A percentile compares a stretch with the other conserved stretches of the same genome.
Evolutionary conservation across 768 basidiomycete genomes (phyloP).

Genomic region (Hortiboletus campestris): DNA sequence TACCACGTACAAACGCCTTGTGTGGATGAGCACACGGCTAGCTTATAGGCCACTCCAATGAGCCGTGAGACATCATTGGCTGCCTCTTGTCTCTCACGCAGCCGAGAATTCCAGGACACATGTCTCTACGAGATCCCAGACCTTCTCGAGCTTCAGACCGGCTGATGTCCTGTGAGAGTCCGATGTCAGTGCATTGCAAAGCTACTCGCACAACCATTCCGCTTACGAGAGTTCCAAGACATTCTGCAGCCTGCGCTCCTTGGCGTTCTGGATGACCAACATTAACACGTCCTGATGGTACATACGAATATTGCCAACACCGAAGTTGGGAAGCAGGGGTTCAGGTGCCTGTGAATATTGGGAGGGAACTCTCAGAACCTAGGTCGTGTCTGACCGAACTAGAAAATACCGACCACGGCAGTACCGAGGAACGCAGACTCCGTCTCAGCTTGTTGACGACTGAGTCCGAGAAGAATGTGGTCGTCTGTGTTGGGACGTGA

Average conservation of each 20-base stretch:
- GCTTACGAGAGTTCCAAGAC: constrained; percentile 30
- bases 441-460: constrained; percentile 10
- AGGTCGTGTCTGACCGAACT: neutral
- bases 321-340: constrained; percentile 34
- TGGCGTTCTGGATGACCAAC: constrained; percentile 30
- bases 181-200: constrained; percentile 1
- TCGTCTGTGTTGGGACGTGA: constrained; percentile 18
- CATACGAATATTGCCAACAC: constrained; percentile 27
- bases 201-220: neutral
- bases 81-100: constrained; percentile 9
- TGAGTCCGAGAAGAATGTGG: constrained; percentile 17
- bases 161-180: constrained; percentile 15
- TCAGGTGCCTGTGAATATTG: constrained; percentile 29
- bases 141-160: constrained; percentile 30
- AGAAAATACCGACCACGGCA: constrained; percentile 12
- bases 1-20: too few species aligned
- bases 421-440: constrained; percentile 13
- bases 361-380: neutral
- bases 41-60: neutral
- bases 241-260: constrained; percentile 33
- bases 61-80: neutral
- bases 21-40: too few species aligned
- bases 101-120: constrained; percentile 23
- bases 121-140: constrained; percentile 31
- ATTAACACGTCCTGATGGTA: constrained; percentile 33